phyloP scores from a whole-genome alignment of 176 grass and related monocot species.

The Phragmites australis region DNA sequence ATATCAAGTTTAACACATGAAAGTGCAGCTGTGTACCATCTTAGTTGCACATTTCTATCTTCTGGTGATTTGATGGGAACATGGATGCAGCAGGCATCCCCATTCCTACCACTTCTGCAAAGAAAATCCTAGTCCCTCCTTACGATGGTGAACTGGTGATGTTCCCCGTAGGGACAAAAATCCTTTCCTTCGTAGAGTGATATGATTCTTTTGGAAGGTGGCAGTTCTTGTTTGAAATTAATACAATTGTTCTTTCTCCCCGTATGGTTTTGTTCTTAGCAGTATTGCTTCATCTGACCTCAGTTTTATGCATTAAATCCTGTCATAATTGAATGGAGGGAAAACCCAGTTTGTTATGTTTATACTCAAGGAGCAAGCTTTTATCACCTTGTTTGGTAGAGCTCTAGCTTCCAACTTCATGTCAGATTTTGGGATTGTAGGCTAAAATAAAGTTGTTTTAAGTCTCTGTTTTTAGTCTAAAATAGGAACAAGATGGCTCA shows the following conservation, averaged over 20 bases:
- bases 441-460: too few relatives aligned
- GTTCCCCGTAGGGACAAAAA: neutral
- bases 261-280: neutral
- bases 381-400: too few relatives aligned
- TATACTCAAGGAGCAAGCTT: conserved; percentile 17
- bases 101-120: neutral
- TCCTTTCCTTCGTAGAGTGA: neutral
- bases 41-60: neutral
- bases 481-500: too few relatives aligned
- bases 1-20: neutral
- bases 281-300: conserved; percentile 4
- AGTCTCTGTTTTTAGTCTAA: too few relatives aligned
- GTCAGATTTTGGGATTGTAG: too few relatives aligned
- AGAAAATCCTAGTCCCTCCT: neutral
- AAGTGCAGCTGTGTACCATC: neutral
- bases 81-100: neutral
- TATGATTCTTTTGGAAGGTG: neutral
- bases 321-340: neutral
- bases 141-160: neutral
- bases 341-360: conserved; percentile 22
- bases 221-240: neutral
- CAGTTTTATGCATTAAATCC: neutral
- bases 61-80: neutral
- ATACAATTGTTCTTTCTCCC: conserved; percentile 12
- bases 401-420: too few relatives aligned